Conservation (phyloP, 1,284 basidiomycete genomes). For the Grifola frondosa region DNA sequence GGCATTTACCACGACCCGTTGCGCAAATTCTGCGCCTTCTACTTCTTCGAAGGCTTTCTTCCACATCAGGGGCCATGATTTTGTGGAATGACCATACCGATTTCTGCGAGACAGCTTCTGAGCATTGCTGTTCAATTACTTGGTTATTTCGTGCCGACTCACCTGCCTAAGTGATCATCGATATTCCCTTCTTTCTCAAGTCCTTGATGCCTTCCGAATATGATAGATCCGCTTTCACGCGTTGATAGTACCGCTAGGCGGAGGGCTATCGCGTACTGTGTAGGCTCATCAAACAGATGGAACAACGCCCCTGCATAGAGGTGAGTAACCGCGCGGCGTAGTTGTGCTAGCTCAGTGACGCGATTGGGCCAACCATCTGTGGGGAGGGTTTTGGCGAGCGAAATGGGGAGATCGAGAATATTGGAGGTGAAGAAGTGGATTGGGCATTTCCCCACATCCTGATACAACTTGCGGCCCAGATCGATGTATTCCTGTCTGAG, state of each 20-base stretch:
- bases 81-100: constrained; percentile 31
- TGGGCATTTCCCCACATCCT: constrained; percentile 16
- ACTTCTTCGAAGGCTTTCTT: constrained; percentile 25
- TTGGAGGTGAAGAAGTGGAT: constrained; percentile 36
- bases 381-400: not conserved
- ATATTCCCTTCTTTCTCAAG: constrained; percentile 27
- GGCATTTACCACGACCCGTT: constrained; percentile 23
- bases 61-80: constrained; percentile 30
- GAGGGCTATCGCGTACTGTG: constrained; percentile 33
- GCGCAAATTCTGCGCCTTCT: constrained; percentile 24
- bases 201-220: constrained; percentile 36
- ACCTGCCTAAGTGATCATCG: constrained; percentile 31
- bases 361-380: not conserved
- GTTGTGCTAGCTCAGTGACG: constrained; percentile 19
- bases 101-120: constrained; percentile 12
- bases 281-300: constrained; percentile 37
- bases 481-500: constrained; percentile 34
- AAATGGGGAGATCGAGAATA: constrained; percentile 28
- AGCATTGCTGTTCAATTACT: not conserved
- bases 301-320: constrained; percentile 36
- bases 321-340: constrained; percentile 25
- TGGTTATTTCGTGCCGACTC: not conserved
- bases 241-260: constrained; percentile 30
- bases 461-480: constrained; percentile 31
- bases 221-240: constrained; percentile 21